Base-by-base conservation (phyloP, 768 basidiomycete genomes). In the Calocybe gangraenosa region DNA sequence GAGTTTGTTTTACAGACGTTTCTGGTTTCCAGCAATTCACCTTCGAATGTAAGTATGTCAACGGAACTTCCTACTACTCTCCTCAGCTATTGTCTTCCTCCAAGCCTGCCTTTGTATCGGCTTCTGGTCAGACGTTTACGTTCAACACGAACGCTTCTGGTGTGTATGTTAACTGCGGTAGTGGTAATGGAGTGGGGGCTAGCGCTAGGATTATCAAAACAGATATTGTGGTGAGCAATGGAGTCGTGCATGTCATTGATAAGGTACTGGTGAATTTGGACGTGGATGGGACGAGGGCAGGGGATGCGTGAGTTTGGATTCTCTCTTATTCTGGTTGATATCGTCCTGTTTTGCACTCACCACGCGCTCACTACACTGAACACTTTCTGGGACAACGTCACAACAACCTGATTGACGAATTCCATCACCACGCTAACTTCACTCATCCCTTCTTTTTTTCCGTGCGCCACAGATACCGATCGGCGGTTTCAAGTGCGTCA, bases 41-140 rank as follows among this genome's bases (percentile, higher is more conserved):
- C n/a, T 7, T 40, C 19, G 17, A 14, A 3, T 10, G 31, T 28
- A 42, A 82, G 79, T 60, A 79, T 47, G 76, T 89, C 53, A 87
- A 87, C 61, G 85, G 81, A 19, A 74, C 84, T 0, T 71, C 79
- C 0, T 60, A 78, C 9, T 89, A 89, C 65, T 83, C 82, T 0
- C 69, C 79, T 1, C 47, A 64, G 9, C 59, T 87, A 30, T 37
- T 42, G 23, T 25, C 53, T 5, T 30, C 46, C 6, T 41, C 53
- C 8, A 73, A 66, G 49, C 65, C 64, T 1, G 17, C 36, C 19
- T 46, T 53, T 44, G 75, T 71, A 13, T 81, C 82, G 0, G 78
- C 81, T 1, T 76, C 66, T 0, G 87, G 87, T 17, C 67, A 83
- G 55, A 50, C 67, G 0, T 67, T 81, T 56, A 64, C 57, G 1